Percentiles rank a stretch among this genome's conserved stretches.
These are phyloP conservation scores for Brassica balearica DNA, from an alignment of 441 rosid species.

Conservation along the genomic window DNA sequence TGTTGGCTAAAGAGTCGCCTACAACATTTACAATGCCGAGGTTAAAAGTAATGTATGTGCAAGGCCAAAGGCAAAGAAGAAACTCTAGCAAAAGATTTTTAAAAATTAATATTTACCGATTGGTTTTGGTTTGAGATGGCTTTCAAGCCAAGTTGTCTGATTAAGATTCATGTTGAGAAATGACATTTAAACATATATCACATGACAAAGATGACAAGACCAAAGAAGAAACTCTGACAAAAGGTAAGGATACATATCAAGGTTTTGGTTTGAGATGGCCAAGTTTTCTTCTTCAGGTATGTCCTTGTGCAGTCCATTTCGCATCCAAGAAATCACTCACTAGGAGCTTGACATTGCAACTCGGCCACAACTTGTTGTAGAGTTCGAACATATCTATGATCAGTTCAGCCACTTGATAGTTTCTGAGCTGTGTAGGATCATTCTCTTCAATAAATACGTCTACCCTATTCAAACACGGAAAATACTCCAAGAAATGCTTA, in stretches of 20 bases:
- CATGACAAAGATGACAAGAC: not conserved
- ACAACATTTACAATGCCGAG: not conserved
- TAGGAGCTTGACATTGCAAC: not conserved
- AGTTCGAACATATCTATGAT: not conserved
- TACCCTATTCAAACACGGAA: constrained; percentile 18
- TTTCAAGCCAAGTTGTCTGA: not conserved
- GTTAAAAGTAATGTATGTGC: not conserved
- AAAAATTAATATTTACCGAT: too few relatives aligned
- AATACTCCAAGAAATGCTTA: constrained; percentile 29
- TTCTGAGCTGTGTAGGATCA: constrained; percentile 9
- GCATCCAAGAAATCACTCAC: not conserved
- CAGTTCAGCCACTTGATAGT: not conserved
- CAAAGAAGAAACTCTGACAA: not conserved
- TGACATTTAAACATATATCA: too few relatives aligned
- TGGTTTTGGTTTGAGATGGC: not conserved
- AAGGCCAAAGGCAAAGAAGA: not conserved
- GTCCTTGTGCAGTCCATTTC: constrained; percentile 14
- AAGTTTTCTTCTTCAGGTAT: not conserved
- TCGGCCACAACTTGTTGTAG: not conserved
- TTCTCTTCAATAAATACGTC: not conserved
- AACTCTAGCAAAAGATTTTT: not conserved
- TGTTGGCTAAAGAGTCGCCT: not conserved
- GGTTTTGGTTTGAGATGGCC: too few relatives aligned
- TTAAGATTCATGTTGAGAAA: not conserved
- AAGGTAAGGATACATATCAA: not conserved